Conservation (phyloP, 2,329 filamentous ascomycete species). For the Blumeriella jaapii region DNA sequence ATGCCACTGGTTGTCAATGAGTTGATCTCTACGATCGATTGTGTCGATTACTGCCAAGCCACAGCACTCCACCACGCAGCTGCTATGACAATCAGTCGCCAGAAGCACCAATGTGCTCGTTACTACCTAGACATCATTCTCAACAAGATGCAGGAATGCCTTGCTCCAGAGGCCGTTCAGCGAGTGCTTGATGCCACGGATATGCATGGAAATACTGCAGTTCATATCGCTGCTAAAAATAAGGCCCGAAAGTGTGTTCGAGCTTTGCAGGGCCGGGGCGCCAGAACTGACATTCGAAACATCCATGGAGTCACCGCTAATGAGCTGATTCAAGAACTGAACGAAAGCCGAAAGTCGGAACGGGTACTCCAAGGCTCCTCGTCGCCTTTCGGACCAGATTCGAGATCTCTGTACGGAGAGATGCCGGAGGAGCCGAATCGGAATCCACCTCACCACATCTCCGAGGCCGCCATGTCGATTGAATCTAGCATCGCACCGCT, state of each 20-base stretch:
- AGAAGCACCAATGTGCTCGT: slow-evolving; percentile 77
- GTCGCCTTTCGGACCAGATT: slow-evolving; percentile 54
- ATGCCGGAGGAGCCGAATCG: slow-evolving; percentile 18
- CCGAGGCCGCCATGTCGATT: slow-evolving; percentile 56
- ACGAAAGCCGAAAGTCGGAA: slow-evolving; percentile 41
- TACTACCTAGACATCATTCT: slow-evolving; percentile 92
- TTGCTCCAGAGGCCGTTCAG: slow-evolving; percentile 66
- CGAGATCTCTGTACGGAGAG: slow-evolving; percentile 25
- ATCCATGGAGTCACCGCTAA: slow-evolving; percentile 72
- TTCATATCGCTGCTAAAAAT: slow-evolving; percentile 63
- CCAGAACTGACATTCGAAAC: slow-evolving; percentile 74
- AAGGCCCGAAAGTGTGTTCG: slow-evolving; percentile 86
- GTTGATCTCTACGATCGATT: slow-evolving; percentile 69
- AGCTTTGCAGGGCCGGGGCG: slow-evolving; percentile 65
- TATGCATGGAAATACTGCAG: slow-evolving; percentile 76
- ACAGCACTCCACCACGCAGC: slow-evolving; percentile 94
- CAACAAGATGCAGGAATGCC: slow-evolving; percentile 71
- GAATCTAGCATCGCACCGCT: slow-evolving; percentile 58
- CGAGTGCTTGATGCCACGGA: slow-evolving; percentile 74
- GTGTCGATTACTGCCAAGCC: slow-evolving; percentile 66
- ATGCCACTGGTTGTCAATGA: slow-evolving; percentile 79
- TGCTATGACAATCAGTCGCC: slow-evolving; percentile 69
- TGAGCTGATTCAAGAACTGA: slow-evolving; percentile 66
- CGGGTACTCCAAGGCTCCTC: slow-evolving; percentile 59
- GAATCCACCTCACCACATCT: slow-evolving; percentile 33